These are phyloP conservation scores for Bocquillonia castaneifolia DNA, from an alignment of 441 rosid species.

Conservation along the genomic window DNA sequence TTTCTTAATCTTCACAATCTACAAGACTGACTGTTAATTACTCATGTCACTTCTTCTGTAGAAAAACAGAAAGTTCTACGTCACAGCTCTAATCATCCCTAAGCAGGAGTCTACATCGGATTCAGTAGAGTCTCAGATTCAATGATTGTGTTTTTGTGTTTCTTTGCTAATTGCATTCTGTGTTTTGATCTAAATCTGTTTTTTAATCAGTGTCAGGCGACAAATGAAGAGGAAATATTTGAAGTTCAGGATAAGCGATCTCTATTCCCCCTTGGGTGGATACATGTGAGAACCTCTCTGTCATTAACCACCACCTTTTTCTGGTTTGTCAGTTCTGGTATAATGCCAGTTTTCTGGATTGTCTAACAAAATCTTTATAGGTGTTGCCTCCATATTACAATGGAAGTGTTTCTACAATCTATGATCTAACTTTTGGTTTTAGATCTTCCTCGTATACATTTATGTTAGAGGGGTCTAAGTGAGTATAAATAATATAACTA, in stretches of 20 bases:
- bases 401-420: background rate
- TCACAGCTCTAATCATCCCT: slow-evolving; percentile 91
- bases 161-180: slow-evolving; percentile 12
- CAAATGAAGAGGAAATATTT: slow-evolving; percentile 97
- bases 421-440: background rate
- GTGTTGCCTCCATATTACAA: background rate
- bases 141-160: slow-evolving; percentile 6
- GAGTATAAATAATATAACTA: background rate
- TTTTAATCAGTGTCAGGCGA: slow-evolving; percentile 71
- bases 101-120: slow-evolving; percentile 93
- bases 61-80: slow-evolving; percentile 81
- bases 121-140: slow-evolving; percentile 46
- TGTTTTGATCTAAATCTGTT: slow-evolving; percentile 3
- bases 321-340: background rate
- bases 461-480: background rate
- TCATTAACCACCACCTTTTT: background rate
- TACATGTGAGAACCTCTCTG: slow-evolving; percentile 65
- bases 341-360: background rate
- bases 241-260: slow-evolving; percentile 92
- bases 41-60: slow-evolving; percentile 33
- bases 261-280: slow-evolving; percentile 97
- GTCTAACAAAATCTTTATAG: background rate
- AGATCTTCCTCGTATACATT: background rate
- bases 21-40: slow-evolving; percentile 22
- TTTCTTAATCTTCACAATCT: slow-evolving; percentile 9